A percentile compares a stretch with the other conserved stretches of the same genome.
Conservation (phyloP, 495 filamentous ascomycete genomes). For the Aspergillus ellipticus region DNA sequence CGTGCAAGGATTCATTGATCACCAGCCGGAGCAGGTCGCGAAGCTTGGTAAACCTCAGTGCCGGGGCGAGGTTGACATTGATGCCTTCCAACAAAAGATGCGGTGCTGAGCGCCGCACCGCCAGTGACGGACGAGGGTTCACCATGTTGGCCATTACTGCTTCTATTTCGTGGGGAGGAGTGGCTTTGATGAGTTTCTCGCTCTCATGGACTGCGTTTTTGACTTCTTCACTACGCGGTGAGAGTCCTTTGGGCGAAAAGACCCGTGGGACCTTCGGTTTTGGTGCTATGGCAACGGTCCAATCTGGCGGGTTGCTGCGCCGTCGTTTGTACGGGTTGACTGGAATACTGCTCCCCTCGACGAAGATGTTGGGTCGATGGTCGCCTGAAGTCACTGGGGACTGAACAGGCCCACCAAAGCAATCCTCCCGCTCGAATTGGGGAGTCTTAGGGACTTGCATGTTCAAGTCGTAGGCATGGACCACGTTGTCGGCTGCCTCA, state of each 20-base stretch:
- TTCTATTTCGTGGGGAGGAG: conserved; percentile 38
- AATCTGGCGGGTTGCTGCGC: conserved; percentile 42
- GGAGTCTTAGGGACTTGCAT: conserved; percentile 71
- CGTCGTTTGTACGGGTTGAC: conserved; percentile 49
- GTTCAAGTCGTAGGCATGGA: conserved; percentile 83
- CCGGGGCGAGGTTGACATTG: conserved; percentile 37
- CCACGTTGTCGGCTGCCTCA: conserved; percentile 80
- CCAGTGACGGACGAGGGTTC: conserved; percentile 39
- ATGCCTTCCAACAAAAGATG: conserved; percentile 45
- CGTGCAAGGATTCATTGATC: conserved; percentile 66
- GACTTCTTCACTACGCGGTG: conserved; percentile 47
- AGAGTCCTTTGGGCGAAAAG: conserved; percentile 37
- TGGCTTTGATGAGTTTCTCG: conserved; percentile 42
- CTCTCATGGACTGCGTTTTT: conserved; percentile 50
- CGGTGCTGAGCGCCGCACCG: conserved; percentile 39
- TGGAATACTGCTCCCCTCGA: conserved; percentile 44
- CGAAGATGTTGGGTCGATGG: conserved; percentile 37
- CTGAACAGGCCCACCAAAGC: conserved; percentile 23
- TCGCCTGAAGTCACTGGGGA: conserved; percentile 20
- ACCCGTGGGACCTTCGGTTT: conserved; percentile 40
- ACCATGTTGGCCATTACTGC: conserved; percentile 41
- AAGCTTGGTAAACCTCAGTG: conserved; percentile 57
- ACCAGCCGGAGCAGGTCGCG: conserved; percentile 65
- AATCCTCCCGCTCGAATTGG: conserved; percentile 38
- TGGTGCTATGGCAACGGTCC: conserved; percentile 23